These are phyloP conservation scores for Hypoxylon sp. DNA, from an alignment of 2,329 filamentous ascomycete species.

Conservation along the genomic window DNA sequence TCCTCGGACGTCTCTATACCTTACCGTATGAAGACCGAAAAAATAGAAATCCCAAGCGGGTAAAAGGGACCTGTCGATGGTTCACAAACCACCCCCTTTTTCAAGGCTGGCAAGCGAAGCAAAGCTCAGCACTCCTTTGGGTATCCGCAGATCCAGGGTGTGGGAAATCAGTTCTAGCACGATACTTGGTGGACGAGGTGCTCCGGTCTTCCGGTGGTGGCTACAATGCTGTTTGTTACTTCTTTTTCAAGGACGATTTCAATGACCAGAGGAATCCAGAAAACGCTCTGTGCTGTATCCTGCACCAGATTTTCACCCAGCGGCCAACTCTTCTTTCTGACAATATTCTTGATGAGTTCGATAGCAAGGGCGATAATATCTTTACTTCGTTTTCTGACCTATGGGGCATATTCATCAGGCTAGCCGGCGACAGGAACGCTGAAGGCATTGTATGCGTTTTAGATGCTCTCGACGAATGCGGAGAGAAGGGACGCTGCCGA, in stretches of 20 bases:
- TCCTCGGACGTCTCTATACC: not conserved
- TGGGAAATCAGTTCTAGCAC: conserved; percentile 62
- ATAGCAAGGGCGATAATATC: conserved; percentile 39
- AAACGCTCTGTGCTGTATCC: conserved; percentile 55
- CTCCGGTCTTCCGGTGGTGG: conserved; percentile 47
- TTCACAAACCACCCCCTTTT: conserved; percentile 41
- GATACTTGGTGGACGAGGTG: conserved; percentile 54
- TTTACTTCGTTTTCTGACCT: conserved; percentile 50
- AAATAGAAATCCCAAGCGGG: conserved; percentile 53
- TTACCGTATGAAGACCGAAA: conserved; percentile 49
- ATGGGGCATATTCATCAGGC: conserved; percentile 52
- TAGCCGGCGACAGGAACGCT: conserved; percentile 22
- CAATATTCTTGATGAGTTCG: conserved; percentile 38
- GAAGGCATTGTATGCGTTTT: conserved; percentile 55
- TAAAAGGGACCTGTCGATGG: conserved; percentile 45
- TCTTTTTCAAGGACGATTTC: conserved; percentile 62
- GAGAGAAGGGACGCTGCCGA: conserved; percentile 33
- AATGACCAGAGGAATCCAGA: conserved; percentile 53
- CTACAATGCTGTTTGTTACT: conserved; percentile 55
- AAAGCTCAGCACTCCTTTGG: conserved; percentile 47
- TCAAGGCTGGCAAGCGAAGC: conserved; percentile 40
- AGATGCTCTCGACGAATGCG: conserved; percentile 61
- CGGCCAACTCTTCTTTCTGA: conserved; percentile 46
- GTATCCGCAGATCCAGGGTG: conserved; percentile 62
- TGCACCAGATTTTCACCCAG: conserved; percentile 57